Evolutionary conservation across 2,329 filamentous ascomycete species (phyloP), one percentile per base, ranked within the genome.

Genomic region (Arthroderma sp.): DNA sequence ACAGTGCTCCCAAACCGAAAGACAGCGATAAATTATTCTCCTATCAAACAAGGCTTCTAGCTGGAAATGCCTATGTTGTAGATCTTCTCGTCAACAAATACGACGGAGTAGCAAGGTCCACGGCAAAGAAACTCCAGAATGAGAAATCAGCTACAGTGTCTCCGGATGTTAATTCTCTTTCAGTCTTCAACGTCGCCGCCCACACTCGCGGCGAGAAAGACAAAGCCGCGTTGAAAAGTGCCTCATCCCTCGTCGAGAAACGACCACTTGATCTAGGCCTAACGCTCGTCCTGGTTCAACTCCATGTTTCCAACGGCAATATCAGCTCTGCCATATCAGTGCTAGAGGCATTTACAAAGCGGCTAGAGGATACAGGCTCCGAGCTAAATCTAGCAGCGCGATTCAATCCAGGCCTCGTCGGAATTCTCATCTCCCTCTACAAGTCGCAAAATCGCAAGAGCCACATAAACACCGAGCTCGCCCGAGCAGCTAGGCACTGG

Each of bases 401-500:
- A 7, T 91, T 82, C 61, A 81, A 86, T 28, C 89, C 91, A 0
- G 89, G 89, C 2, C 70, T 98, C 1, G 75, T 96, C 29, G 86
- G 85, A 0, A 71, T 89, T 1, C 71, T 84, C 3, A 81, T 94
- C 6, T 80, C 84, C 2, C 71, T 98, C 0, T 91, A 94, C 64
- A 77, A 78, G 54, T 68, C 73, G 2, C 82, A 91, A 60, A 81
- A 83, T 34, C 83, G 87, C 32, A 82, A 81, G 52, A 68, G 72
- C 27, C 79, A 83, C 29, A 78, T 84, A 49, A 83, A 83, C 50
- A 65, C 69, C 5, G 84, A 91, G 57, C 71, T 96, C 11, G 77
- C 80, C 48, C 84, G 82, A 61, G 86, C 89, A 11, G 86, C 86
- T 7, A 70, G 74, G 9, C 81, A 93, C 66, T 96, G 91, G 88